phyloP scores from a whole-genome alignment of 129 eudicot species.

The Oenanthe sinensis region DNA sequence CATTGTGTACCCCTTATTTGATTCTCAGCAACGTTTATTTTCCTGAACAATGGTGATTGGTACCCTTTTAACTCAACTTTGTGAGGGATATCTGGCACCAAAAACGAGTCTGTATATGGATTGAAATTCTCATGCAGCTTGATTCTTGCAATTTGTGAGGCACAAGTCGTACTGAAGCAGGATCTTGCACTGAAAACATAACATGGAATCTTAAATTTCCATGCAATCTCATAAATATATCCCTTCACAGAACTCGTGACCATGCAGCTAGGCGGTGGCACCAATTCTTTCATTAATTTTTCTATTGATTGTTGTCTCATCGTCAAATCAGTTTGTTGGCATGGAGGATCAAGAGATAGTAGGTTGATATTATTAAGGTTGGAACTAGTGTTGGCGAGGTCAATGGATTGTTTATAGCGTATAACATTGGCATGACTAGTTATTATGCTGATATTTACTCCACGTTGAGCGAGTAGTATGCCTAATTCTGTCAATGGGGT shows the following conservation, averaged over 20 bases:
- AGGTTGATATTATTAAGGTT: constrained; percentile 37
- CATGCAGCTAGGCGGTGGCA: constrained; percentile 49
- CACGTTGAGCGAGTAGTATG: constrained; percentile 22
- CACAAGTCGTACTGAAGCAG: constrained; percentile 38
- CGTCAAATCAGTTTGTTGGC: constrained; percentile 16
- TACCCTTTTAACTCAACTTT: constrained; percentile 25
- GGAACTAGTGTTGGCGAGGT: constrained; percentile 23
- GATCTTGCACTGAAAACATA: constrained; percentile 39
- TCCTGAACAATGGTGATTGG: constrained; percentile 12
- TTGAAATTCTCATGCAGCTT: not conserved
- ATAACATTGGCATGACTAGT: constrained; percentile 27
- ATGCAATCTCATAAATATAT: constrained; percentile 41
- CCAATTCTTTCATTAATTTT: constrained; percentile 12
- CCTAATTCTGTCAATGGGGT: constrained; percentile 36
- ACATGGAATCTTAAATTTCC: constrained; percentile 35
- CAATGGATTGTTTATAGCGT: constrained; percentile 27
- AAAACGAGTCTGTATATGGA: constrained; percentile 23
- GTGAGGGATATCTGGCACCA: constrained; percentile 24
- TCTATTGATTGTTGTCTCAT: constrained; percentile 32
- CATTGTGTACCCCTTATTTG: not conserved
- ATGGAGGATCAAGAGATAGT: constrained; percentile 32
- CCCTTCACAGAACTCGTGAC: constrained; percentile 30
- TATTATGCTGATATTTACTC: constrained; percentile 30
- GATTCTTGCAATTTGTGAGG: constrained; percentile 11
- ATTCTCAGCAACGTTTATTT: not conserved